Base-by-base conservation (phyloP, 306 rosid species). In the Sicyos baderoa region DNA sequence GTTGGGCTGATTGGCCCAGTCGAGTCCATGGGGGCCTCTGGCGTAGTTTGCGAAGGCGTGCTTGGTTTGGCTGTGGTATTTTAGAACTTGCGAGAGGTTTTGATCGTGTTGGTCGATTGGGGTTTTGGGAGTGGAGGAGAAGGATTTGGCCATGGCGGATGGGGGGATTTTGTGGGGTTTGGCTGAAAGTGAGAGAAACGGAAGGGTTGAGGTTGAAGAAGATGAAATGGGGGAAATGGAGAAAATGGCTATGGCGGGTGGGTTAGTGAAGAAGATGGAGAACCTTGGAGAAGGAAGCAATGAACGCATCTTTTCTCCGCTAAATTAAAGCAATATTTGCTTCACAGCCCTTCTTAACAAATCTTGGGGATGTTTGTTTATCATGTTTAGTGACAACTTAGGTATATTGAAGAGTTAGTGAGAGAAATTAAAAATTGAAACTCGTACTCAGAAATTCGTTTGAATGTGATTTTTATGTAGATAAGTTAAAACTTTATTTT, bases 1-100 rank as follows among this genome's bases (percentile, higher is more conserved):
- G 84, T 87, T 92, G 45, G 98, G 98, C 74, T 92, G 98, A 76
- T 89, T 92, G 73, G 93, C 93, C 98, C 98, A 92, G 66, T 92
- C 98, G 16, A 92, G 95, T 19, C 96, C 95, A 14, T 77, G 84
- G 3, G 96, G 98, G 5, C 98, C 96, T 67, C 89, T 76, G 64
- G 98, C 88, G 77, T 86, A 88, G 47, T 70, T 74, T 80, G 80
- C 72, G 82, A 86, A 86, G 68, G 55, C 57, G 81, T 93, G 98
- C 72, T 92, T 92, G 79, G 98, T 89, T 56, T 83, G 85, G 85
- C 70, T 78, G 69, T 92, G 96, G 83, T 85, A 89, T 40, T 82
- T 78, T 77, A 93, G 86, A 40, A 83, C 82, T 9, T 85, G 87
- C 4, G 56, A 66, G 76, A 89, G 87, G 17, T 84, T 81, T 50